phyloP scores from a whole-genome alignment of 371 early-diverging fungal genomes.

The Circinella minor region DNA sequence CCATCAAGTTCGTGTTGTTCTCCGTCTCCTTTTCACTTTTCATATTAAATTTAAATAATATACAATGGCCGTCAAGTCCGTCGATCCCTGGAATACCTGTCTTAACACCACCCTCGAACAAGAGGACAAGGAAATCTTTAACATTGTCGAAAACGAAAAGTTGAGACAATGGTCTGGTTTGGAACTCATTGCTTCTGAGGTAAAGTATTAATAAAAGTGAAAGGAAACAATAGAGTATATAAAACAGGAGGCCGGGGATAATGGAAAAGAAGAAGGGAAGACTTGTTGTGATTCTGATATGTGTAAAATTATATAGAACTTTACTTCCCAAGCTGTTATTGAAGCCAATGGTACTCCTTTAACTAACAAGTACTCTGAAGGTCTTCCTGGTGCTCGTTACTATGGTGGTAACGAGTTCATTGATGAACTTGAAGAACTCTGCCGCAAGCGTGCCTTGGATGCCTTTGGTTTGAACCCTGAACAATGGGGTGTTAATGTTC shows the following conservation, averaged over 20 bases:
- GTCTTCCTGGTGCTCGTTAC: constrained; percentile 95
- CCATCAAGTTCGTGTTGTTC: neutral
- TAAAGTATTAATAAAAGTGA: constrained; percentile 28
- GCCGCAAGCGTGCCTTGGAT: constrained; percentile 94
- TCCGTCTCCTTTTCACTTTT: constrained; percentile 1
- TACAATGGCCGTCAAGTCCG: constrained; percentile 48
- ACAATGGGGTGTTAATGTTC: constrained; percentile 99
- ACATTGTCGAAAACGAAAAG: constrained; percentile 96
- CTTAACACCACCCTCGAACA: constrained; percentile 81
- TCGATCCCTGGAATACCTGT: constrained; percentile 64
- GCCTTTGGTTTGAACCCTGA: constrained; percentile 92
- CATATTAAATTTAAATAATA: too few species aligned
- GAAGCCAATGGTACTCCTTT: constrained; percentile 97
- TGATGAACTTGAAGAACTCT: constrained; percentile 95
- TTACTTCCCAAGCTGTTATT: constrained; percentile 96
- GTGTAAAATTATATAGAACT: constrained; percentile 74
- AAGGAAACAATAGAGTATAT: too few species aligned
- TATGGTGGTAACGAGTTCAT: constrained; percentile 98
- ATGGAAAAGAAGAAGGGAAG: neutral
- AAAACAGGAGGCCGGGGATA: too few species aligned
- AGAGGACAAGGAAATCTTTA: constrained; percentile 93
- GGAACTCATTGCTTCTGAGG: constrained; percentile 99
- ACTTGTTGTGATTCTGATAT: neutral
- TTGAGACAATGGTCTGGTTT: constrained; percentile 95
- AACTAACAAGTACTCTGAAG: constrained; percentile 99